Percentiles rank a stretch among this genome's conserved stretches.
phyloP scores from a whole-genome alignment of 2,329 filamentous ascomycete species.

The Venturia nashicola region DNA sequence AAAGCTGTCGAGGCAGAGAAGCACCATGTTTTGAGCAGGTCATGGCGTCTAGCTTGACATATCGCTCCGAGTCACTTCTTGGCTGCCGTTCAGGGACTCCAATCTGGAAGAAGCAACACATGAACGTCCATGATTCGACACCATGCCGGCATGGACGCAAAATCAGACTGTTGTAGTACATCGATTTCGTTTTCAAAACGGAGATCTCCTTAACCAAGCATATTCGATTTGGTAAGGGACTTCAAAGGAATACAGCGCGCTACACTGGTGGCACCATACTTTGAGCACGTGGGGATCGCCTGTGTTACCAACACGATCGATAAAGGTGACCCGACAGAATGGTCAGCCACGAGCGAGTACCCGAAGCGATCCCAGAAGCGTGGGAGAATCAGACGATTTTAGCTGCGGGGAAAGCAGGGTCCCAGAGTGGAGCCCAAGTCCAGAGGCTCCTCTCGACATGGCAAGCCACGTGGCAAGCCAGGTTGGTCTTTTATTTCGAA shows the following conservation, averaged over 20 bases:
- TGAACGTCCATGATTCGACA: background rate
- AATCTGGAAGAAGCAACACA: background rate
- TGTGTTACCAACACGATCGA: background rate
- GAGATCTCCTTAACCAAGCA: background rate
- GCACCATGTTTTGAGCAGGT: conserved; percentile 14
- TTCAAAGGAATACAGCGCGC: background rate
- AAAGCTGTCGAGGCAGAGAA: conserved; percentile 14
- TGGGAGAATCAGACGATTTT: background rate
- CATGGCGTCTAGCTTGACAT: background rate
- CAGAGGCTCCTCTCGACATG: background rate
- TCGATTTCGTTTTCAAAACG: background rate
- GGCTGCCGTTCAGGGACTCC: no score
- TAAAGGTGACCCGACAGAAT: background rate
- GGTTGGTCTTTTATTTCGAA: background rate
- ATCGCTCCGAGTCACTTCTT: background rate
- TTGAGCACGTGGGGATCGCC: background rate
- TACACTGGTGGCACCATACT: background rate
- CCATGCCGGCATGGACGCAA: background rate
- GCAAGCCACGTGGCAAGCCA: no score
- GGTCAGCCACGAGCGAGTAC: background rate
- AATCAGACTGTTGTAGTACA: background rate
- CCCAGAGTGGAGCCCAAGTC: background rate
- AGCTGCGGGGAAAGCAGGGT: background rate
- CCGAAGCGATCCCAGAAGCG: background rate
- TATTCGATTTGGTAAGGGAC: background rate